Evolutionary conservation across 306 rosid species (phyloP).

Genomic region (Pyrus communis): DNA sequence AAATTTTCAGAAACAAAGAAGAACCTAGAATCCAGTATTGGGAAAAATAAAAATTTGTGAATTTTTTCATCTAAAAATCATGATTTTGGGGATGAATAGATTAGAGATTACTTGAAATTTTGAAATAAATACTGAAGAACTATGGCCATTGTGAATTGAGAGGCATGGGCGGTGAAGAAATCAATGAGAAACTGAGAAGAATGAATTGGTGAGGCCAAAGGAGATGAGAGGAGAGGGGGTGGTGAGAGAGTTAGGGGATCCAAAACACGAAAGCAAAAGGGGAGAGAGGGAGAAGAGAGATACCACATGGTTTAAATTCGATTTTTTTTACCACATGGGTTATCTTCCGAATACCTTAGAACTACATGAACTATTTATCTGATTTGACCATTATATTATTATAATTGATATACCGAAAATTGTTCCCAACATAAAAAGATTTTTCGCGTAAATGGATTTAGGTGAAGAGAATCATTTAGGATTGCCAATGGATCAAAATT

Average conservation of each 20-base stretch:
- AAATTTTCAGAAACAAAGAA: background rate
- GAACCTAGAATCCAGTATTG: too few species aligned
- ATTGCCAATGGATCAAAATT: too few species aligned
- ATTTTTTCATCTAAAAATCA: background rate
- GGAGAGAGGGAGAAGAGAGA: background rate
- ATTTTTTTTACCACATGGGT: too few species aligned
- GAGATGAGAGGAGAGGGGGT: background rate
- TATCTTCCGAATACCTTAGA: too few species aligned
- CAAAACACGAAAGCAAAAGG: background rate
- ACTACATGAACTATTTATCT: too few species aligned
- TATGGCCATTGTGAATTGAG: background rate
- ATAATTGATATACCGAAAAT: too few species aligned
- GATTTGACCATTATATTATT: too few species aligned
- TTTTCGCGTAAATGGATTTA: too few species aligned
- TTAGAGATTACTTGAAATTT: background rate
- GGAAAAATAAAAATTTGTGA: background rate
- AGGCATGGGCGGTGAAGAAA: background rate
- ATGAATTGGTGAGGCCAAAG: background rate
- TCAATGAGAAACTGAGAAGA: background rate
- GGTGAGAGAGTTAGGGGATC: constrained; percentile 15
- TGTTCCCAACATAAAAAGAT: too few species aligned
- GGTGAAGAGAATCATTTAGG: too few species aligned
- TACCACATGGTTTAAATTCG: too few species aligned
- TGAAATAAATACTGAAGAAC: too few species aligned
- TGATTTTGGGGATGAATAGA: background rate